Conservation (phyloP, 139 green algal species). For the Closterium sp. region DNA sequence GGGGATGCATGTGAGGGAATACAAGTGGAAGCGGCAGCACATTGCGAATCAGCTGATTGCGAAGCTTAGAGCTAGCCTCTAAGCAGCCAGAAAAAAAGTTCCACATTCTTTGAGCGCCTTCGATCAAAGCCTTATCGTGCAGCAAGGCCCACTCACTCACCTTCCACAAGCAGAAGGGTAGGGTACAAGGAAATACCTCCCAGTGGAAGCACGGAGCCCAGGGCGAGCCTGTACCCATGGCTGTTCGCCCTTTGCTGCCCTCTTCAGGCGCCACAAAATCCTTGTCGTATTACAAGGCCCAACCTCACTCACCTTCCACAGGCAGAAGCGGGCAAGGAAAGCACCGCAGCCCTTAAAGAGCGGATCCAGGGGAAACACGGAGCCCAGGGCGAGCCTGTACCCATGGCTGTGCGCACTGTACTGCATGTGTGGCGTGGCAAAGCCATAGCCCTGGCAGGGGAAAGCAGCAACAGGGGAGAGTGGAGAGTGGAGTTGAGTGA, state of each 20-base stretch:
- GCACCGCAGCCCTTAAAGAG: constrained; percentile 15
- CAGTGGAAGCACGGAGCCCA: constrained; percentile 29
- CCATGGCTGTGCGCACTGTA: background rate
- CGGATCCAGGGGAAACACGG: constrained; percentile 26
- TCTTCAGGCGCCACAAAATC: no score
- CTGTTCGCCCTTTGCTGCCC: background rate
- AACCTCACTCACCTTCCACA: constrained; percentile 39
- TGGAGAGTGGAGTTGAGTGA: no score
- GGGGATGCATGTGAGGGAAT: no score
- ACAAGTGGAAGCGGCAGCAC: no score
- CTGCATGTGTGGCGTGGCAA: constrained; percentile 21
- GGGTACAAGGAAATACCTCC: no score
- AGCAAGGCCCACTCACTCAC: background rate
- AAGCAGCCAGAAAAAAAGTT: no score
- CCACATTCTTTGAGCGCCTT: no score
- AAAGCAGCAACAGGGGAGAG: no score
- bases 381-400: constrained; percentile 37
- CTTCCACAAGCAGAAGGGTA: constrained; percentile 37
- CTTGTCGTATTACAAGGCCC: no score
- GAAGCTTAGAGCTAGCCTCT: no score
- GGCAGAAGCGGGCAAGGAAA: constrained; percentile 28
- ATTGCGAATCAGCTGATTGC: no score
- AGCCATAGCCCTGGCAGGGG: constrained; percentile 34
- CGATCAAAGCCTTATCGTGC: no score
- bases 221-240: constrained; percentile 35